Percentiles rank a stretch among this genome's conserved stretches.
These are phyloP conservation scores for Penicillium turbatum DNA, from an alignment of 495 filamentous ascomycete genomes.

Conservation along the genomic window DNA sequence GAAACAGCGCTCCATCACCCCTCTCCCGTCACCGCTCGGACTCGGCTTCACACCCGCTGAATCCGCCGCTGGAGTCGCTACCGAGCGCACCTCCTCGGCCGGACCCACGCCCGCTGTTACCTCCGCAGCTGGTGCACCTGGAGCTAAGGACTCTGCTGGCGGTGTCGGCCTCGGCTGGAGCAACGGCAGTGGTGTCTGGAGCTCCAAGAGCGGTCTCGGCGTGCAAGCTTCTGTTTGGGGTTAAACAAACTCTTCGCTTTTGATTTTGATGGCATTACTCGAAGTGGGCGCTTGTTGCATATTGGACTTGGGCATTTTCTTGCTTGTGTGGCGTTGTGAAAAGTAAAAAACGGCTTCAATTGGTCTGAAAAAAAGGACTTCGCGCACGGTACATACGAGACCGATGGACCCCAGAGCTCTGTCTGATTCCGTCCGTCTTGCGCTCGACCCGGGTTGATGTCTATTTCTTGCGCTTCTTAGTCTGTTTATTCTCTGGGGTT, in stretches of 20 bases:
- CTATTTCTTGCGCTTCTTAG: neutral
- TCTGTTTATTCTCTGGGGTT: neutral
- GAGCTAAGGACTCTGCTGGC: constrained; percentile 45
- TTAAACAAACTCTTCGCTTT: constrained; percentile 34
- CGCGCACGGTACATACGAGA: neutral
- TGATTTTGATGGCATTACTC: constrained; percentile 2
- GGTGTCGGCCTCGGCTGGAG: constrained; percentile 65
- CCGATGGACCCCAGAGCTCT: too few relatives aligned
- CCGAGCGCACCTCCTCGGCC: constrained; percentile 59
- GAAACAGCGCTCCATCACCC: constrained; percentile 85
- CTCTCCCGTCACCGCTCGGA: constrained; percentile 77
- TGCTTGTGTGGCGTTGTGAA: constrained; percentile 27
- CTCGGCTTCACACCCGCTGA: constrained; percentile 67
- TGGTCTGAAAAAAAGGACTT: neutral
- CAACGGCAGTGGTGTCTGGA: constrained; percentile 68
- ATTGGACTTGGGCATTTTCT: constrained; percentile 9
- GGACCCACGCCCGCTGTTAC: constrained; percentile 54
- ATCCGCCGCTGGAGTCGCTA: constrained; percentile 34
- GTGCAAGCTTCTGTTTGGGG: constrained; percentile 78
- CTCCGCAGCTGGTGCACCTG: constrained; percentile 22
- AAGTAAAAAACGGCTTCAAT: constrained; percentile 7
- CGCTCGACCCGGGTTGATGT: neutral
- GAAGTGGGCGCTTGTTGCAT: neutral
- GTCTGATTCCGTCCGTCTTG: neutral
- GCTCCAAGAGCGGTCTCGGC: constrained; percentile 63